These are phyloP conservation scores for Gastrolobium bilobum DNA, from an alignment of 306 rosid genomes.

Conservation along the genomic window DNA sequence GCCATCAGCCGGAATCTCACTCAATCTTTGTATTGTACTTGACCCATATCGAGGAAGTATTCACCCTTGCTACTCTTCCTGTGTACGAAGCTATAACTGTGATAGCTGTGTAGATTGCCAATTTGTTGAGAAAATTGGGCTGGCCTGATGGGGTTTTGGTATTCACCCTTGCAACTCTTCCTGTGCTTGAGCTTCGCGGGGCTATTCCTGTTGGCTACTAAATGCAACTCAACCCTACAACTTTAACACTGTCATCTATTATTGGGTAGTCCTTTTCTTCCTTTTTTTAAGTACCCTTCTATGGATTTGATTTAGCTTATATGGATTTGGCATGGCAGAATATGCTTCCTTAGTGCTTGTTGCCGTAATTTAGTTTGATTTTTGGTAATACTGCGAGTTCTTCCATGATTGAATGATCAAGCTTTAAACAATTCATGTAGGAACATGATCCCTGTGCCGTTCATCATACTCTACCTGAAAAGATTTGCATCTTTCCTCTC, in stretches of 20 bases:
- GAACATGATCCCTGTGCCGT: constrained; percentile 96
- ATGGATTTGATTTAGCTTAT: constrained; percentile 16
- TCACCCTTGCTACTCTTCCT: too few species aligned
- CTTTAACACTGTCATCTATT: constrained; percentile 67
- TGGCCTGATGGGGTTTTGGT: constrained; percentile 89
- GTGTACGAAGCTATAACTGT: too few species aligned
- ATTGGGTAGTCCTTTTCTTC: constrained; percentile 68
- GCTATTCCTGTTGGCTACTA: constrained; percentile 97
- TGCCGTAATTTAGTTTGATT: constrained; percentile 15
- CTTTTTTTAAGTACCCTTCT: not conserved
- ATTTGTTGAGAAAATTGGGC: constrained; percentile 68
- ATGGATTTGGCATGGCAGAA: constrained; percentile 21
- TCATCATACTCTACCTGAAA: constrained; percentile 84
- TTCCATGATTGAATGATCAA: constrained; percentile 37
- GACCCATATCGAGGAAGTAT: constrained; percentile 19
- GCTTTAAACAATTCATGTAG: constrained; percentile 55
- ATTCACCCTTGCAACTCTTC: constrained; percentile 90
- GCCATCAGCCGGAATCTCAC: not conserved
- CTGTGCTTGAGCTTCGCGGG: constrained; percentile 95
- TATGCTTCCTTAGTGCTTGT: constrained; percentile 13
- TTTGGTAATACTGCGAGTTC: constrained; percentile 28
- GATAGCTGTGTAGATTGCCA: constrained; percentile 57
- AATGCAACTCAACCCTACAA: constrained; percentile 79
- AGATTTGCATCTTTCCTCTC: constrained; percentile 77
- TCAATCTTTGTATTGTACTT: too few species aligned